Evolutionary conservation across 1,139 yeast genomes (phyloP).

Genomic region (Yamadazyma sp.): DNA sequence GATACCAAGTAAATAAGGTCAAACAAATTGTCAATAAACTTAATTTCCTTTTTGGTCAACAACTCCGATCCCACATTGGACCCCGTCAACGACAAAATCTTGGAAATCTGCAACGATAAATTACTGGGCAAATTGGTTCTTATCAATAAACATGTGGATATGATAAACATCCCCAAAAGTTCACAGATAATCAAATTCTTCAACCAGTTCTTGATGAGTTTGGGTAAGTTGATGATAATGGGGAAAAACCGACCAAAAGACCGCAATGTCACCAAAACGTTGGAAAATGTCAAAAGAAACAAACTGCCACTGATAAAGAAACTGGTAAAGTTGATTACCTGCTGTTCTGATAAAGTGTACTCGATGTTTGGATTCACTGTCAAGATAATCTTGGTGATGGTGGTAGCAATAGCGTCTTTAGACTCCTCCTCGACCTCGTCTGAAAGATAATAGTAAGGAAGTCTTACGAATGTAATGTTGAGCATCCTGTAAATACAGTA

Average conservation of each 20-base stretch:
- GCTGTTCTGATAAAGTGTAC: slow-evolving; percentile 43
- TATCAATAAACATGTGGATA: slow-evolving; percentile 76
- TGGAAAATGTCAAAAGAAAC: slow-evolving; percentile 67
- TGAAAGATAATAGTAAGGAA: slow-evolving; percentile 28
- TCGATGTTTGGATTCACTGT: slow-evolving; percentile 19
- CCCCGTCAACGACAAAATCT: slow-evolving; percentile 41
- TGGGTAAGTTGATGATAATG: slow-evolving; percentile 20
- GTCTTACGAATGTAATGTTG: slow-evolving; percentile 42
- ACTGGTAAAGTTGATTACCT: slow-evolving; percentile 63
- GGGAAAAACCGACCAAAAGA: slow-evolving; percentile 39
- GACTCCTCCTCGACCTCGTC: slow-evolving; percentile 16
- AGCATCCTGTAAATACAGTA: slow-evolving; percentile 67
- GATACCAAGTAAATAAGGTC: slow-evolving; percentile 69
- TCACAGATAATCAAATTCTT: slow-evolving; percentile 61
- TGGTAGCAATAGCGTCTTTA: slow-evolving; percentile 65
- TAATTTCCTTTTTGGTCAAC: slow-evolving; percentile 40
- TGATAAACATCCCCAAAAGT: slow-evolving; percentile 72
- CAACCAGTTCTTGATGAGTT: slow-evolving; percentile 32
- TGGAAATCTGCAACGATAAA: slow-evolving; percentile 52
- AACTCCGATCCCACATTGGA: slow-evolving; percentile 23
- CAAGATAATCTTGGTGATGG: slow-evolving; percentile 52
- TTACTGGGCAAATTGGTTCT: slow-evolving; percentile 72
- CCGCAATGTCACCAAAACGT: slow-evolving; percentile 53
- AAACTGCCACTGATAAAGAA: slow-evolving; percentile 63
- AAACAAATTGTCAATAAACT: slow-evolving; percentile 75